These are phyloP conservation scores for Plasmodium adleri DNA, from an alignment of 169 alveolate species.

Conservation along the genomic window DNA sequence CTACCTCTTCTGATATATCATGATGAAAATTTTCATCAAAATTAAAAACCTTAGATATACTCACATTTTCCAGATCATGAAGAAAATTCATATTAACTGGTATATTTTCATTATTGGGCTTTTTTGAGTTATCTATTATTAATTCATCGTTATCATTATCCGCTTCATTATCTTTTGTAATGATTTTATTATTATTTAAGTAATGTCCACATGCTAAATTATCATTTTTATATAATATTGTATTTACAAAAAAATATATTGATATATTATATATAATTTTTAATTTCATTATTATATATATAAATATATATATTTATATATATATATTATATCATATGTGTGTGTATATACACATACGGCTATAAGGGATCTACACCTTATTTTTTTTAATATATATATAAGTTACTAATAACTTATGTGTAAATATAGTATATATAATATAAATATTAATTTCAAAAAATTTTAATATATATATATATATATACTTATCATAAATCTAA, in stretches of 20 bases:
- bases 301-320: background rate
- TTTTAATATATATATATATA: too few relatives aligned
- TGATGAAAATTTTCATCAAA: background rate
- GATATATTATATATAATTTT: background rate
- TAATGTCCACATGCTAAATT: background rate
- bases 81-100: background rate
- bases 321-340: background rate
- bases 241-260: background rate
- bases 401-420: too few relatives aligned
- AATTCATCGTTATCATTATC: background rate
- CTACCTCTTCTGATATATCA: background rate
- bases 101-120: background rate
- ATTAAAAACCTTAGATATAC: background rate
- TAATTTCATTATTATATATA: background rate
- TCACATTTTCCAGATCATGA: background rate
- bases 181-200: background rate
- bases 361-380: too few relatives aligned
- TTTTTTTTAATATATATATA: too few relatives aligned
- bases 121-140: background rate
- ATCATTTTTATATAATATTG: background rate
- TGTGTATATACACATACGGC: too few relatives aligned
- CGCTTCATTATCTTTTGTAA: background rate
- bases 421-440: too few relatives aligned
- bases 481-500: too few relatives aligned
- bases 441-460: too few relatives aligned